Base-by-base conservation (phyloP, 2,329 filamentous ascomycete genomes). In the Pseudogymnoascus sp. region DNA sequence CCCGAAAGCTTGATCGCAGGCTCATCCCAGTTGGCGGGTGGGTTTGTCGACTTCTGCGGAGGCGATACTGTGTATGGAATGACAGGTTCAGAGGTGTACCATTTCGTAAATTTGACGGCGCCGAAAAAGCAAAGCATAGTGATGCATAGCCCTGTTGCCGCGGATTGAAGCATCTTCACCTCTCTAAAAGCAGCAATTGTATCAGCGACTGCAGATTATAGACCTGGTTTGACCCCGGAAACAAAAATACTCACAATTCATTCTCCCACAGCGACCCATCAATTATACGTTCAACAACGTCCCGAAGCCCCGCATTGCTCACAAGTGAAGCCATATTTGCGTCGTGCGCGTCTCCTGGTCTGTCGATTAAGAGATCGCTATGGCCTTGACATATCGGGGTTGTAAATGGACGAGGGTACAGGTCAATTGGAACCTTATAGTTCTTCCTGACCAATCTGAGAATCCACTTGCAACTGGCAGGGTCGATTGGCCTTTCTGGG, bases 31-130 rank as follows among this genome's bases (percentile, higher is more conserved):
- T 39, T 30, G 22, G 33, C 12, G n/a, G 57, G 57, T 28, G 57
- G 35, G 6, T 37, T 58, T 11, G 79, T 75, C 58, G 84, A 82
- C 64, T 81, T 73, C 72, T 83, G 82, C 18, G 87, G 86, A 58
- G 81, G 68, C 4, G 83, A 78, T 28, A 90, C 80, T 54, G 72
- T 74, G 74, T 88, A 90, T 37, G 76, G 76, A 39, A 83, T 79
- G 3, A 72, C 69, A 18, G 70, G 70, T 64, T 77, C 76, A 9
- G 57, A 58, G 11, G n/a, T 38, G 8, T 58, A 58, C 65, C 66
- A 67, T 59, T 67, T 64, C 18, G 67, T 61, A 7, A 68, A 57
- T 14, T 47, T 62, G 36, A 68, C 36, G 5, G 60, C 57, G 33
- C 50, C 64, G 43, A 66, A 70, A n/a, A 72, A 57, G 36, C 67